Conservation (phyloP, 306 rosid genomes). For the Gastrolobium villosum region DNA sequence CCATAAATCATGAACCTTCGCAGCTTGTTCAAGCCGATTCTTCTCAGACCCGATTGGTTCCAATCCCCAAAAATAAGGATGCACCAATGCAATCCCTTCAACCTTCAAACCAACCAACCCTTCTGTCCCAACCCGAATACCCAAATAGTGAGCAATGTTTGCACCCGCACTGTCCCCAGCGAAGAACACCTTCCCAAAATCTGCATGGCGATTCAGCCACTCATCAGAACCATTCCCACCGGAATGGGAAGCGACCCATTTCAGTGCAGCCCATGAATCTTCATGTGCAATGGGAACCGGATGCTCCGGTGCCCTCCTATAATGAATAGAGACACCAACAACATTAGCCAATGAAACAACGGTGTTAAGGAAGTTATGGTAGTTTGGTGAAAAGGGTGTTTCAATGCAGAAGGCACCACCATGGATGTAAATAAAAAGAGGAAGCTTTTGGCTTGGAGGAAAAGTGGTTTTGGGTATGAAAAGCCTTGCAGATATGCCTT, state of each 20-base stretch:
- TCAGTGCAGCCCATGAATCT: conserved; percentile 69
- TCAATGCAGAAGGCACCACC: conserved; percentile 82
- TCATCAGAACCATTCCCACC: conserved; percentile 61
- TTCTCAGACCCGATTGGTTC: conserved; percentile 58
- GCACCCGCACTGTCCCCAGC: conserved; percentile 88
- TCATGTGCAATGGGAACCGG: conserved; percentile 66
- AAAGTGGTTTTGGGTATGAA: conserved; percentile 58
- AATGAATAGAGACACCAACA: conserved; percentile 72
- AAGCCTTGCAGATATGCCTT: conserved; percentile 64
- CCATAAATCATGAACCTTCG: conserved; percentile 53
- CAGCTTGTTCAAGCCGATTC: neutral
- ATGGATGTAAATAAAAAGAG: conserved; percentile 70
- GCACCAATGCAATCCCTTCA: conserved; percentile 61
- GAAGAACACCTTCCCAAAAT: conserved; percentile 59
- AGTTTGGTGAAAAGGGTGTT: conserved; percentile 63
- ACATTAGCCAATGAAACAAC: conserved; percentile 54
- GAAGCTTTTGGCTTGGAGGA: conserved; percentile 59
- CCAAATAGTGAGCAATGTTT: conserved; percentile 66
- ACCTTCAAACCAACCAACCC: conserved; percentile 54
- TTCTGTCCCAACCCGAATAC: conserved; percentile 57
- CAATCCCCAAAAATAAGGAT: conserved; percentile 74
- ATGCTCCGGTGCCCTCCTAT: conserved; percentile 77
- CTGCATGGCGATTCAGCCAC: conserved; percentile 65
- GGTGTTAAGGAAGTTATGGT: conserved; percentile 57
- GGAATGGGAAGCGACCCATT: conserved; percentile 71